Conservation (phyloP, 2,329 filamentous ascomycete genomes). For the Calonectria multiphialidica region DNA sequence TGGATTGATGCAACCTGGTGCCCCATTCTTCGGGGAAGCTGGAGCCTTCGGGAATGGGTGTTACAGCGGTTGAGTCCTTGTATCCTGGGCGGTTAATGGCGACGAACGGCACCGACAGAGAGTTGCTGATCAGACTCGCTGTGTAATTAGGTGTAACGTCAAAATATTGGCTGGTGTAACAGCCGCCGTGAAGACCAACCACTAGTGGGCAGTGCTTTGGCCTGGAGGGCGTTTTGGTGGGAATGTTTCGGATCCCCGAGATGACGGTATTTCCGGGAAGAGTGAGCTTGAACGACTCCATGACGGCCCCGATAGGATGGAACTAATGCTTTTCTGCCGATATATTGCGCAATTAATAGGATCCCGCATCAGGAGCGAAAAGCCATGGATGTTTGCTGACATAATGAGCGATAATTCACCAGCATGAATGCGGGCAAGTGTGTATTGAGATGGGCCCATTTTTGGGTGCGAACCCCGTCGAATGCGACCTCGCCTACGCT, state of each 20-base stretch:
- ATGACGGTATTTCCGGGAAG: conserved; percentile 25
- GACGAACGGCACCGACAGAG: conserved; percentile 33
- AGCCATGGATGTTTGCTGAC: conserved; percentile 4
- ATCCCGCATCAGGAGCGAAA: neutral
- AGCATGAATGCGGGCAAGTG: conserved; percentile 2
- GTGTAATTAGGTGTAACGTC: conserved; percentile 31
- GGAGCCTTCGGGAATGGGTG: conserved; percentile 26
- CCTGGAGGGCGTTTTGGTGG: neutral
- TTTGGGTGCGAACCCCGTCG: neutral
- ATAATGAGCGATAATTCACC: conserved; percentile 10
- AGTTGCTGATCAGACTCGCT: conserved; percentile 26
- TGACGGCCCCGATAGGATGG: neutral
- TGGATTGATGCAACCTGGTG: conserved; percentile 22
- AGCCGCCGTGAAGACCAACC: conserved; percentile 36
- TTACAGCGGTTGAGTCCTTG: conserved; percentile 28
- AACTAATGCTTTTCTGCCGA: neutral
- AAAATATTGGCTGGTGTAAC: conserved; percentile 37
- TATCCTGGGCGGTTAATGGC: conserved; percentile 39
- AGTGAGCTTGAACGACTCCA: conserved; percentile 30
- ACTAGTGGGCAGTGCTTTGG: conserved; percentile 31
- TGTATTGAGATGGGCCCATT: conserved; percentile 12
- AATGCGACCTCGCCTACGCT: neutral
- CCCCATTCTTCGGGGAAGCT: conserved; percentile 37
- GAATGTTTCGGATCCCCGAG: conserved; percentile 34
- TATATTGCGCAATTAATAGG: neutral